Conservation (phyloP, 305 asterid genomes). For the Nicotiana rustica region DNA sequence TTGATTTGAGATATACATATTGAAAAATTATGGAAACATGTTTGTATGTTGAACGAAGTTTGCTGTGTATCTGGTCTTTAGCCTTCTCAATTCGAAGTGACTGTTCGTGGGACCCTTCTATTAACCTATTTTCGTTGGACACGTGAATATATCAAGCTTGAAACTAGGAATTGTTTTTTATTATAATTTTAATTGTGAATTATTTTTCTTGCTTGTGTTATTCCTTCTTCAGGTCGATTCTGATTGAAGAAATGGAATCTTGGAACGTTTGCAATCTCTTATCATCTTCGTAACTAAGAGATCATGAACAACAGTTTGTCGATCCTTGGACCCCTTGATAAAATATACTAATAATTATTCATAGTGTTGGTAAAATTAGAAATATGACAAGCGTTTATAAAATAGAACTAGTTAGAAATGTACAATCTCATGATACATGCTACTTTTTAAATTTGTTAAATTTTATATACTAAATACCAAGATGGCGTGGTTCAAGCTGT, state of each 20-base stretch:
- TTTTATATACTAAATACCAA: background rate
- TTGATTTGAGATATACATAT: background rate
- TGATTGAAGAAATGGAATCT: background rate
- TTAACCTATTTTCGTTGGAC: conserved; percentile 31
- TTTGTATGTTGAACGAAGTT: background rate
- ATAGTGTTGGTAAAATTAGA: background rate
- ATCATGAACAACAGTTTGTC: conserved; percentile 7
- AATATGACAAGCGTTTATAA: background rate
- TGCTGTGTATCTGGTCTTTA: background rate
- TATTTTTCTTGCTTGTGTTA: background rate
- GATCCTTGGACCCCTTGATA: conserved; percentile 13
- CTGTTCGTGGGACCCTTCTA: conserved; percentile 17
- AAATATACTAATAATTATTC: background rate
- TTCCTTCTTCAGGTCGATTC: background rate
- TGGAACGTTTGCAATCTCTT: background rate
- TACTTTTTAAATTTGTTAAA: conserved; percentile 10
- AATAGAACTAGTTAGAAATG: background rate
- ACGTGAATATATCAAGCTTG: conserved; percentile 9
- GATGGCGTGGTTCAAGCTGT: background rate
- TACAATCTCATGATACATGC: background rate
- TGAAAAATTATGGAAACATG: background rate
- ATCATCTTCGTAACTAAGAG: background rate
- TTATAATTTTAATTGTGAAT: no score
- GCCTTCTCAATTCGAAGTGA: conserved; percentile 22
- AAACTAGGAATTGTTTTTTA: background rate